Base-by-base conservation (phyloP, 2,329 filamentous ascomycete species). In the Paracamarosporium sp. region DNA sequence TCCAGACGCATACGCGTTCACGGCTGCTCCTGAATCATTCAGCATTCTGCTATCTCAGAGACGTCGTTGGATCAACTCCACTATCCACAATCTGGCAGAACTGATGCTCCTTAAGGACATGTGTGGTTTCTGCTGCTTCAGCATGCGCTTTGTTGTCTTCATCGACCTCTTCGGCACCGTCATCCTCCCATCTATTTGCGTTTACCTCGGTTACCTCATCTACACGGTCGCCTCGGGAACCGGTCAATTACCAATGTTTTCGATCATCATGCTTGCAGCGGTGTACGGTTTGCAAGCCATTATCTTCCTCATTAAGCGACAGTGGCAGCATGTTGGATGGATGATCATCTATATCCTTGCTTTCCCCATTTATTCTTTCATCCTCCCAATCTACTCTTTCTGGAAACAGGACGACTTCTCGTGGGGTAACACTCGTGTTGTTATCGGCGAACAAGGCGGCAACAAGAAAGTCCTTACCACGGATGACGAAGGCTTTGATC, bases 401-500 rank as follows among this genome's bases (percentile, higher is more conserved):
- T 99, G 95, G 95, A 96, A 97, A 79, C 93, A 97, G 78, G 95
- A 99, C 79, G 94, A 99, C 80, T 99, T 99, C 84, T 89, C 89
- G 1, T 99, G 95, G 95, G 95, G 95, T 84, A 98, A 95, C 81
- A 99, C 95, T 1, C 93, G 95, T 86, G 88, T 99, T 64, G 95
- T 99, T 66, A 91, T 98, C 65, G 94, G 93, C 58, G 95, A 99
- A 77, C 92, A 94, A 77, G 94, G 93, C 62, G 94, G 93, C 61
- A 86, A 86, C 74, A 97, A 96, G 81, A 88, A 96, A 73, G 83
- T 97, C n/a, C 85, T 99, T 52, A 93, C 93, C 0, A 87, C 93
- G 2, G 85, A 87, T 54, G 88, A 90, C 59, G 92, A 95, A 74
- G 87, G 85, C 9, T 99, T 96, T 72, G 92, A 99, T 70, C 94